These are phyloP conservation scores for Sporothrix phasma DNA, from an alignment of 2,329 filamentous ascomycete species.

Conservation along the genomic window DNA sequence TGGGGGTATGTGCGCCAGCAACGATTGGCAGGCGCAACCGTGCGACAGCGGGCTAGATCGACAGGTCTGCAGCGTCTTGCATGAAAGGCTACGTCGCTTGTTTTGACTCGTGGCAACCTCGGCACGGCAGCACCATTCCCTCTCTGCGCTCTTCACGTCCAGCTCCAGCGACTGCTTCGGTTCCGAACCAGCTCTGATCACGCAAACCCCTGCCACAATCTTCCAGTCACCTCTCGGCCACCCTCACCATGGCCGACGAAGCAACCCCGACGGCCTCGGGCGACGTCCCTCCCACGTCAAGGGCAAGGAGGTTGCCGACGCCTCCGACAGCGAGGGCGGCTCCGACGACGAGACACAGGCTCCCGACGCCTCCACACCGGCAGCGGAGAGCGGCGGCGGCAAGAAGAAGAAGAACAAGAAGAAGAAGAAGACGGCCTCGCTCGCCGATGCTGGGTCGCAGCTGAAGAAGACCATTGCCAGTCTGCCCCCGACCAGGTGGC, in stretches of 20 bases:
- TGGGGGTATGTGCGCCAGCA: neutral
- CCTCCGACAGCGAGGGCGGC: conserved; percentile 38
- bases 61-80: neutral
- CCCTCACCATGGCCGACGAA: conserved; percentile 7
- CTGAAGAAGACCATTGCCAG: conserved; percentile 43
- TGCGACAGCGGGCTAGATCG: neutral
- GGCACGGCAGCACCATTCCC: neutral
- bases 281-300: conserved; percentile 27
- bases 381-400: conserved; percentile 34
- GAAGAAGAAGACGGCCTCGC: conserved; percentile 41
- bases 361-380: neutral
- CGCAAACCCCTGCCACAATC: neutral
- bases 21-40: neutral
- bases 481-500: conserved; percentile 48
- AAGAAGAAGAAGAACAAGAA: conserved; percentile 58
- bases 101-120: neutral
- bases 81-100: conserved; percentile 3
- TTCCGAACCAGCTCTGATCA: neutral
- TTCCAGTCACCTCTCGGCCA: neutral
- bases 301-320: conserved; percentile 33
- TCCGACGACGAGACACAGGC: conserved; percentile 25
- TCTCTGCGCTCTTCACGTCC: neutral
- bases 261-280: conserved; percentile 1
- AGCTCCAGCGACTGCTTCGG: neutral
- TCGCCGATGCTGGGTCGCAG: conserved; percentile 30